These are phyloP conservation scores for Metschnikowia sp. DNA, from an alignment of 805 yeast genomes.

Conservation along the genomic window DNA sequence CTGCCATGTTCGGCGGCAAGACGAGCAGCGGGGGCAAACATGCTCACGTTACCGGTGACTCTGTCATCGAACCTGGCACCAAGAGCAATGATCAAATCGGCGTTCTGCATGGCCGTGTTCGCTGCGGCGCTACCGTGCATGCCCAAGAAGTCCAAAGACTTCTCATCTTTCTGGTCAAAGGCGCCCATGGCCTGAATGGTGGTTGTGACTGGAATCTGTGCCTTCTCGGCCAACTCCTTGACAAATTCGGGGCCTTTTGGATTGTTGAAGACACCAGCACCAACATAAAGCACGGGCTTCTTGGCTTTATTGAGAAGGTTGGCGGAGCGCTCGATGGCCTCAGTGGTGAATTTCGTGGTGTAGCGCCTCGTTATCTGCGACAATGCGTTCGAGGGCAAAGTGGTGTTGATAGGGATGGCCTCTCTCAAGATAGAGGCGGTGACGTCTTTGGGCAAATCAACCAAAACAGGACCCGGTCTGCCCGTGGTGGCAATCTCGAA, in stretches of 20 bases:
- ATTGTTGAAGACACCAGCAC: conserved; percentile 82
- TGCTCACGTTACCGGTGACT: conserved; percentile 81
- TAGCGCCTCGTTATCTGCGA: conserved; percentile 66
- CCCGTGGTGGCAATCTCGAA: conserved; percentile 95
- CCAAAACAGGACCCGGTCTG: conserved; percentile 97
- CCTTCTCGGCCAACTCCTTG: conserved; percentile 84
- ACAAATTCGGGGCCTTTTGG: conserved; percentile 76
- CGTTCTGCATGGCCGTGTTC: conserved; percentile 87
- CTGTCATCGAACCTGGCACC: conserved; percentile 99
- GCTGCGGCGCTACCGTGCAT: conserved; percentile 98
- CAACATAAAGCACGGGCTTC: conserved; percentile 85
- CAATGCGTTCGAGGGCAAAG: conserved; percentile 73
- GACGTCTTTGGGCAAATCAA: conserved; percentile 96
- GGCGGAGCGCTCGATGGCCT: conserved; percentile 75
- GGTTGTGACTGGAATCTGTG: conserved; percentile 93
- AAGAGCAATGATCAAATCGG: conserved; percentile 88
- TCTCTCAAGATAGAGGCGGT: conserved; percentile 86
- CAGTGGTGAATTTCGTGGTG: conserved; percentile 69
- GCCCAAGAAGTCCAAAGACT: conserved; percentile 93
- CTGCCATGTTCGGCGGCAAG: conserved; percentile 81
- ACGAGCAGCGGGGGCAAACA: conserved; percentile 92
- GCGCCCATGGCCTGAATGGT: conserved; percentile 93
- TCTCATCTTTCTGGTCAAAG: conserved; percentile 86
- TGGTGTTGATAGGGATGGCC: conserved; percentile 77
- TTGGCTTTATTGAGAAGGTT: conserved; percentile 75